phyloP scores from a whole-genome alignment of 164 flowering plant genomes.

The Piper longum region DNA sequence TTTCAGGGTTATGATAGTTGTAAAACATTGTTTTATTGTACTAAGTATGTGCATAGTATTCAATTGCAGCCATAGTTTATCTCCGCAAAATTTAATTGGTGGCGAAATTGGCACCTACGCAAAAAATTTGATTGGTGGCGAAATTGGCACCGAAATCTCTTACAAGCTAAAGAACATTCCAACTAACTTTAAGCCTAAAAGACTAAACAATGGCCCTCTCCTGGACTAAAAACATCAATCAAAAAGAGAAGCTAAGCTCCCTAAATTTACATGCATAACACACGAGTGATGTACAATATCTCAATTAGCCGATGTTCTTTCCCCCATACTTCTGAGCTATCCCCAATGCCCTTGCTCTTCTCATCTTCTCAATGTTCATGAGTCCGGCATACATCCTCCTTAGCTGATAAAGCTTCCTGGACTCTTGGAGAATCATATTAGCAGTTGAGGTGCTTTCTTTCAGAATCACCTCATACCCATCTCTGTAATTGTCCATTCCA shows the following conservation, averaged over 20 bases:
- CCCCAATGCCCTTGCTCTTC: conserved; percentile 24
- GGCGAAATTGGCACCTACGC: too few species aligned
- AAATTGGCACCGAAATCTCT: too few species aligned
- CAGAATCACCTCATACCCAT: conserved; percentile 19
- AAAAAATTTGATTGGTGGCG: too few species aligned
- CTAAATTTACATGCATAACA: not conserved
- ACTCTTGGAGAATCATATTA: conserved; percentile 9
- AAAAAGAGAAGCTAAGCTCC: conserved; percentile 6
- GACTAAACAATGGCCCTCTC: conserved; percentile 5
- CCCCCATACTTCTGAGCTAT: conserved; percentile 18
- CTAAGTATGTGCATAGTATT: too few species aligned
- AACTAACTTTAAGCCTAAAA: not conserved
- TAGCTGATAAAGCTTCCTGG: conserved; percentile 18
- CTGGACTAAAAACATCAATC: conserved; percentile 20
- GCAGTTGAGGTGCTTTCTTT: conserved; percentile 10
- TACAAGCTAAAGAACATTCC: too few species aligned
- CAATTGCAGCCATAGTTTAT: too few species aligned
- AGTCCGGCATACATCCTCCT: conserved; percentile 32
- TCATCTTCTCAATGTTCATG: conserved; percentile 25
- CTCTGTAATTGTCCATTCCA: conserved; percentile 16
- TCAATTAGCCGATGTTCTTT: conserved; percentile 14
- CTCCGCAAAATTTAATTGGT: too few species aligned
- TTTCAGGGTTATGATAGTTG: too few species aligned
- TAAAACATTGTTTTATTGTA: too few species aligned
- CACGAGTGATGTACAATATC: not conserved